Evolutionary conservation across 306 rosid species (phyloP).

Genomic region (Vicia sativa): DNA sequence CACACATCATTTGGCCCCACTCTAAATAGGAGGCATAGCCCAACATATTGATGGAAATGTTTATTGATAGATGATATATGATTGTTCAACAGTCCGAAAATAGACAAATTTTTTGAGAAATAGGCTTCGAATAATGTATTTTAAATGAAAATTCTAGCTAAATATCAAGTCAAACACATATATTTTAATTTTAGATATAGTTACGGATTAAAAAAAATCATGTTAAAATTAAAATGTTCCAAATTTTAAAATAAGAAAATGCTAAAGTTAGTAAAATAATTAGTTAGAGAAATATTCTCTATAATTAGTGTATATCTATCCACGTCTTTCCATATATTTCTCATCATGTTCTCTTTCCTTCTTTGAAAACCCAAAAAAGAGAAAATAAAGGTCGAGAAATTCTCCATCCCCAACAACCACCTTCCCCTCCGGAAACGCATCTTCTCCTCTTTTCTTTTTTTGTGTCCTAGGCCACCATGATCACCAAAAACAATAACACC

Average conservation of each 20-base stretch:
- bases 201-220: no score
- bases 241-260: not conserved
- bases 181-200: no score
- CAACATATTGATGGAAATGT: no score
- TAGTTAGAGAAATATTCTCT: not conserved
- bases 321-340: conserved; percentile 52
- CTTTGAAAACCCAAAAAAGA: conserved; percentile 6
- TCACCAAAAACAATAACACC: conserved; percentile 50
- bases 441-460: conserved; percentile 23
- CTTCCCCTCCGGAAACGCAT: conserved; percentile 87
- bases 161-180: no score
- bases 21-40: no score
- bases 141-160: no score
- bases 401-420: conserved; percentile 30
- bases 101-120: no score
- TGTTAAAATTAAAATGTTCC: not conserved
- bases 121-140: no score
- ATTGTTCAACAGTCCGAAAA: no score
- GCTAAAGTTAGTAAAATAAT: not conserved
- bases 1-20: no score
- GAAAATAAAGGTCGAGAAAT: conserved; percentile 43
- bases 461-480: not conserved
- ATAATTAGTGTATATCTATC: not conserved
- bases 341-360: conserved; percentile 44
- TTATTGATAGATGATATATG: no score